These are phyloP conservation scores for Dillenia turbinata DNA, from an alignment of 164 flowering plant genomes.

Conservation along the genomic window DNA sequence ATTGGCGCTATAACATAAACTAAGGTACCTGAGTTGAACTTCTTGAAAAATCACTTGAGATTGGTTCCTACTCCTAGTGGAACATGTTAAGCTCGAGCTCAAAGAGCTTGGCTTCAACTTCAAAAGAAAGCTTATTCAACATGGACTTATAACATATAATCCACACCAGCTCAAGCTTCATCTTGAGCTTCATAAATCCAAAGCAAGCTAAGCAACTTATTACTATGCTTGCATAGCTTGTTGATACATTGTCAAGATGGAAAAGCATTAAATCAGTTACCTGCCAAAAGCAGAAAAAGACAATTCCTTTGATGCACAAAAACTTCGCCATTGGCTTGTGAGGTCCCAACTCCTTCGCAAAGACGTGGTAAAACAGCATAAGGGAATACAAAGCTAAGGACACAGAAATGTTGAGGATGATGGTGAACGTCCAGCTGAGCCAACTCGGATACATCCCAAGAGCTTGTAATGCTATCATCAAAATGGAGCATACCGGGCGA, in stretches of 20 bases:
- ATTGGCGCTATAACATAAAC: no score
- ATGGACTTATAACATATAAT: no score
- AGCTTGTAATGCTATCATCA: slow-evolving; percentile 79
- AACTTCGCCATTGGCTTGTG: slow-evolving; percentile 95
- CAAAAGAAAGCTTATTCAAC: no score
- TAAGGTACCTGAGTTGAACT: no score
- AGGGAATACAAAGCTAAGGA: slow-evolving; percentile 89
- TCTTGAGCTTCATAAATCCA: no score
- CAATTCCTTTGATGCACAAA: slow-evolving; percentile 92
- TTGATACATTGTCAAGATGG: background rate
- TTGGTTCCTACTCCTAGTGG: no score
- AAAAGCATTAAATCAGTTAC: slow-evolving; percentile 25
- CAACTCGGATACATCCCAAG: slow-evolving; percentile 75
- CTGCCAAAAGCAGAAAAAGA: slow-evolving; percentile 99
- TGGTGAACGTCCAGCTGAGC: slow-evolving; percentile 91
- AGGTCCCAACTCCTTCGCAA: slow-evolving; percentile 88
- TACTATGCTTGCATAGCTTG: background rate
- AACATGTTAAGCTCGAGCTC: no score
- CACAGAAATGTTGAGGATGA: slow-evolving; percentile 81
- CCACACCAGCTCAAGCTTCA: no score
- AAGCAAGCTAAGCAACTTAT: no score
- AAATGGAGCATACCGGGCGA: slow-evolving; percentile 79
- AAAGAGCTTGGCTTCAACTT: no score
- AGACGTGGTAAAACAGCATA: slow-evolving; percentile 82
- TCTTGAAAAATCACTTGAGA: no score